Base-by-base conservation (phyloP, 2,329 filamentous ascomycete genomes). In the Acrocalymma vagum region DNA sequence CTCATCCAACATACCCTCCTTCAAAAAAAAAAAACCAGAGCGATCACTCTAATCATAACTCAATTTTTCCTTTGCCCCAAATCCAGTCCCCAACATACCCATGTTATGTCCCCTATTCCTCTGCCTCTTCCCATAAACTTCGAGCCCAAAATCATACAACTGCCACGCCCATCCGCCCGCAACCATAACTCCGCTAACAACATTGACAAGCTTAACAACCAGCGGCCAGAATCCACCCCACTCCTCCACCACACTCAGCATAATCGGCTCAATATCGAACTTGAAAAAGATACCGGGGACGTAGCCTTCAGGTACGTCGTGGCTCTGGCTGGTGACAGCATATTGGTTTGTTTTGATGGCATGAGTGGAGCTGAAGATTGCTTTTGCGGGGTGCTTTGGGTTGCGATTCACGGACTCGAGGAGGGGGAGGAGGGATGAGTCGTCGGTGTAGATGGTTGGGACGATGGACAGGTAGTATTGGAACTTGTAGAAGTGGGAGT, bases 401-500 rank as follows among this genome's bases (percentile, higher is more conserved):
- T 63, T 63, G 44, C 63, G 60, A 38, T 66, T 52, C 47, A 70
- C 50, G 45, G 63, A 47, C 59, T 65, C 58, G 46, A 67, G 68
- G 51, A 50, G 31, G 78, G 45, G 87, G 79, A 69, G 84, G 21
- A 68, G 58, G 6, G 60, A 56, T 5, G 71, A 53, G 42, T 72
- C 66, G 53, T 74, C 74, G 30, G 77, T 91, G 78, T 97, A 99
- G 61, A 95, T 83, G 5, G 94, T 99, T 2, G 94, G 94, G 3
- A 99, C 94, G 24, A 99, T 81, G 25, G 89, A 95, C 65, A 97
- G 80, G 76, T 94, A 97, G 81, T 99, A 99, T 73, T 99, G 94
- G 77, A 91, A 97, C 73, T 94, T 95, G 82, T 93, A 87, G 78
- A 96, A 97, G 77, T 95, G 81, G 11, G 78, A 66, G n/a, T 44